Evolutionary conservation across 2,329 filamentous ascomycete genomes (phyloP).

Genomic region (Fusarium sororula): DNA sequence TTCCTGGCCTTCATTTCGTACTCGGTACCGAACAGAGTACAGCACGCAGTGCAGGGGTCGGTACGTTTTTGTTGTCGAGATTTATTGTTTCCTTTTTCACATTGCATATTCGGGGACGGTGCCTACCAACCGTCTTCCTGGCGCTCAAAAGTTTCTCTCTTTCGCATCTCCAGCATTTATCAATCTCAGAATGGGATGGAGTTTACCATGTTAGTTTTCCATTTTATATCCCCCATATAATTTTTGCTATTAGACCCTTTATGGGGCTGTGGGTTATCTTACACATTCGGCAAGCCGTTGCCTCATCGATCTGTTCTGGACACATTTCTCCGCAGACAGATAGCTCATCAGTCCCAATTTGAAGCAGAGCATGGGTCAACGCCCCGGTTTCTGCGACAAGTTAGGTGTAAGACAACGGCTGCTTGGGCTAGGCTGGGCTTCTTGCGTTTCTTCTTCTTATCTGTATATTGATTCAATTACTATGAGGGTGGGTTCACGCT

Average conservation of each 20-base stretch:
- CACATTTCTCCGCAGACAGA: background rate
- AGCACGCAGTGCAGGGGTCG: slow-evolving; percentile 29
- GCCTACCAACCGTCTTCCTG: slow-evolving; percentile 17
- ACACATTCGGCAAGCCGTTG: background rate
- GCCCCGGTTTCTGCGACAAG: background rate
- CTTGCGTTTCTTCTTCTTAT: slow-evolving; percentile 6
- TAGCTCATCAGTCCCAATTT: slow-evolving; percentile 7
- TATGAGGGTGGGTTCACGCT: background rate
- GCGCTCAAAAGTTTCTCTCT: slow-evolving; percentile 40
- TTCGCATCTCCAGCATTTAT: slow-evolving; percentile 33
- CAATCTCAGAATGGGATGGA: slow-evolving; percentile 25
- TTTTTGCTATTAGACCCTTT: slow-evolving; percentile 1
- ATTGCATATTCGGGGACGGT: slow-evolving; percentile 20
- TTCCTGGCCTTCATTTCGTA: slow-evolving; percentile 14
- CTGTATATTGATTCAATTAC: slow-evolving; percentile 21
- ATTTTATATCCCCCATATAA: background rate
- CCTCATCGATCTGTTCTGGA: background rate
- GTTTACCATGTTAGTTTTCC: slow-evolving; percentile 16
- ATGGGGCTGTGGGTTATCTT: background rate
- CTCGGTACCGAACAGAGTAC: slow-evolving; percentile 28
- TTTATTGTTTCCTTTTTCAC: slow-evolving; percentile 16
- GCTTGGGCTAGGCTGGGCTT: background rate
- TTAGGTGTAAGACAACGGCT: slow-evolving; percentile 6
- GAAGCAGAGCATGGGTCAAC: slow-evolving; percentile 6
- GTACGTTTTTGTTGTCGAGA: background rate